A percentile compares a stretch with the other conserved stretches of the same genome.
Evolutionary conservation across 495 filamentous ascomycete genomes (phyloP).

Genomic region (Cercophora newfieldiana): DNA sequence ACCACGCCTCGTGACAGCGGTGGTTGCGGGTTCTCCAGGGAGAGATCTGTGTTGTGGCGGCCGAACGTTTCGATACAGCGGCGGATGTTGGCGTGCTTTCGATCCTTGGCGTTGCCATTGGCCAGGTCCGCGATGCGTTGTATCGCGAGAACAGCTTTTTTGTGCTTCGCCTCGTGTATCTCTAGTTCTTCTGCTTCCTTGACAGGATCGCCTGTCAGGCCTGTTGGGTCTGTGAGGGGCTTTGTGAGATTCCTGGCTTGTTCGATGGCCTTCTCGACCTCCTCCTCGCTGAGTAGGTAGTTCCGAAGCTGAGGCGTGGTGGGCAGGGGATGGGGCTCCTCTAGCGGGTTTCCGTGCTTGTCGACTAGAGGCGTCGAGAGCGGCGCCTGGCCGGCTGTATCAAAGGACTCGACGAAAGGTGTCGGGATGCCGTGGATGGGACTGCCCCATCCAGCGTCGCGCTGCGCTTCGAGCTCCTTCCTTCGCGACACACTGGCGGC

Average conservation of each 20-base stretch:
- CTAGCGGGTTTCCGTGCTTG: conserved; percentile 36
- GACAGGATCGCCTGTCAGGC: conserved; percentile 45
- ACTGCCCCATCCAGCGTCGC: conserved; percentile 64
- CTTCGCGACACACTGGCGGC: conserved; percentile 75
- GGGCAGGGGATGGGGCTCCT: conserved; percentile 39
- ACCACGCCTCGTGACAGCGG: conserved; percentile 40
- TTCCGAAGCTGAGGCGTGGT: conserved; percentile 61
- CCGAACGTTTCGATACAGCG: conserved; percentile 87
- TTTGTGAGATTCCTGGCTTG: conserved; percentile 63
- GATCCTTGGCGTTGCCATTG: conserved; percentile 74
- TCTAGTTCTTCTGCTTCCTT: conserved; percentile 39
- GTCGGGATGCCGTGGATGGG: conserved; percentile 76
- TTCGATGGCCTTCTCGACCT: conserved; percentile 63
- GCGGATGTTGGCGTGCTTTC: conserved; percentile 73
- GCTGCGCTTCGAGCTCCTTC: conserved; percentile 60
- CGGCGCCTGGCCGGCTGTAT: conserved; percentile 51
- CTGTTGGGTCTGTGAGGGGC: conserved; percentile 46
- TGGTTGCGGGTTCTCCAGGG: conserved; percentile 55
- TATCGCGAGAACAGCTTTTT: conserved; percentile 64
- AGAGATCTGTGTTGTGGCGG: conserved; percentile 80
- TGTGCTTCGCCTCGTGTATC: conserved; percentile 48
- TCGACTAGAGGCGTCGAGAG: conserved; percentile 37
- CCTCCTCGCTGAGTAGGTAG: conserved; percentile 65
- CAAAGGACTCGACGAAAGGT: conserved; percentile 80
- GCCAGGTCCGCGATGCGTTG: conserved; percentile 70